Evolutionary conservation across 202 grass and related monocot genomes (phyloP).

Genomic region (Digitaria exilis): DNA sequence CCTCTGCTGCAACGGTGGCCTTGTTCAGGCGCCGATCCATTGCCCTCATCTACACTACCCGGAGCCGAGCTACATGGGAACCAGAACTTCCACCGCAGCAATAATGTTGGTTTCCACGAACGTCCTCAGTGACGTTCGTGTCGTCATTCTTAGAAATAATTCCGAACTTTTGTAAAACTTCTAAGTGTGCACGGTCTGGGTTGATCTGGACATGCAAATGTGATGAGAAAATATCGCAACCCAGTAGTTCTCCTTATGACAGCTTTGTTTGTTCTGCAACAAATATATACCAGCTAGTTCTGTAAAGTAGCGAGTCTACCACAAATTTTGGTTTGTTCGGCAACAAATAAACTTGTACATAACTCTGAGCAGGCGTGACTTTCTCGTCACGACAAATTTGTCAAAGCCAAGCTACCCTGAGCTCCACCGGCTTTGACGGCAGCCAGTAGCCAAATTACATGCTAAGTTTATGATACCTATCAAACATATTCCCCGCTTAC

Average conservation of each 20-base stretch:
- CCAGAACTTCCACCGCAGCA: background rate
- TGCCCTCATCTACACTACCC: background rate
- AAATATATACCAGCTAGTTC: background rate
- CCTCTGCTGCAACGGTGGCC: background rate
- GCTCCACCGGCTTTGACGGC: too few species aligned
- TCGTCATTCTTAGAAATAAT: background rate
- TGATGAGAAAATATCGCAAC: too few species aligned
- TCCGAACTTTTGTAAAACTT: background rate
- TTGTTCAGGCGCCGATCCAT: background rate
- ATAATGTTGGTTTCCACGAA: background rate
- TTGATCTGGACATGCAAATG: background rate
- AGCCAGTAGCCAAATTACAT: too few species aligned
- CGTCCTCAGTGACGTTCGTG: background rate
- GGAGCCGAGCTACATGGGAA: background rate
- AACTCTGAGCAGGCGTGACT: too few species aligned
- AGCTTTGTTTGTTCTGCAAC: background rate
- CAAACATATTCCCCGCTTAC: too few species aligned
- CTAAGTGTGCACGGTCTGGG: background rate
- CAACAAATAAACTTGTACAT: background rate
- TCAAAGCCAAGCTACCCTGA: too few species aligned
- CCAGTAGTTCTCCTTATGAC: too few species aligned
- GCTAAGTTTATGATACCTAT: too few species aligned
- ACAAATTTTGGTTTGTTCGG: background rate
- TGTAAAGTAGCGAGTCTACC: too few species aligned
- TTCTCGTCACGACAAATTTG: too few species aligned